Conservation (phyloP, 345 rosid species). For the Erucastrum elatum region DNA sequence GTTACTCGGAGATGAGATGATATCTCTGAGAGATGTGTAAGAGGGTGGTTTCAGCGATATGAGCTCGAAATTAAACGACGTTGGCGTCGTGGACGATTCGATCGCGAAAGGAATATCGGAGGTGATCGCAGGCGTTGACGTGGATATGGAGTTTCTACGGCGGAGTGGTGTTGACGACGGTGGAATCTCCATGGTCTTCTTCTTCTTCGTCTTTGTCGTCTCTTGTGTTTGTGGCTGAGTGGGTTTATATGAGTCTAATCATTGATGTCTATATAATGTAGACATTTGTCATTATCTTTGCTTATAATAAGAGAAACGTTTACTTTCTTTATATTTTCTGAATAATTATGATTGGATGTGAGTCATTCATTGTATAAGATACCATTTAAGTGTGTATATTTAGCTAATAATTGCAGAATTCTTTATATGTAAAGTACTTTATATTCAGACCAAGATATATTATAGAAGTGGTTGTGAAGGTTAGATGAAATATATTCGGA, state of each 20-base stretch:
- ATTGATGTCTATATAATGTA: slow-evolving; percentile 18
- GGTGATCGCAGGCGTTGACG: not conserved
- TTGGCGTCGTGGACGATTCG: slow-evolving; percentile 28
- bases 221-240: slow-evolving; percentile 10
- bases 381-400: not conserved
- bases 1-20: slow-evolving; percentile 48
- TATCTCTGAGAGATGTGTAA: slow-evolving; percentile 80
- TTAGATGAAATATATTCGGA: slow-evolving; percentile 1
- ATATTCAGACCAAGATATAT: not conserved
- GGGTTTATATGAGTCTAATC: slow-evolving; percentile 11
- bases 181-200: slow-evolving; percentile 21
- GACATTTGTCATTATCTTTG: slow-evolving; percentile 29
- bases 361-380: not conserved
- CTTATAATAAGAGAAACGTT: not conserved
- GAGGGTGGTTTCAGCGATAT: slow-evolving; percentile 47
- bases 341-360: not conserved
- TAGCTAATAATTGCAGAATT: not conserved
- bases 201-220: not conserved
- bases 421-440: not conserved
- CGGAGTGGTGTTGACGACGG: slow-evolving; percentile 36
- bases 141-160: slow-evolving; percentile 54
- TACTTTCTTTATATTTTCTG: slow-evolving; percentile 14
- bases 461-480: not conserved
- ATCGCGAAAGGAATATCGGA: slow-evolving; percentile 36
- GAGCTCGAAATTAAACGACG: slow-evolving; percentile 39